phyloP scores from a whole-genome alignment of 192 early-diverging fungal species.

The Gamsiella multidivaricata region DNA sequence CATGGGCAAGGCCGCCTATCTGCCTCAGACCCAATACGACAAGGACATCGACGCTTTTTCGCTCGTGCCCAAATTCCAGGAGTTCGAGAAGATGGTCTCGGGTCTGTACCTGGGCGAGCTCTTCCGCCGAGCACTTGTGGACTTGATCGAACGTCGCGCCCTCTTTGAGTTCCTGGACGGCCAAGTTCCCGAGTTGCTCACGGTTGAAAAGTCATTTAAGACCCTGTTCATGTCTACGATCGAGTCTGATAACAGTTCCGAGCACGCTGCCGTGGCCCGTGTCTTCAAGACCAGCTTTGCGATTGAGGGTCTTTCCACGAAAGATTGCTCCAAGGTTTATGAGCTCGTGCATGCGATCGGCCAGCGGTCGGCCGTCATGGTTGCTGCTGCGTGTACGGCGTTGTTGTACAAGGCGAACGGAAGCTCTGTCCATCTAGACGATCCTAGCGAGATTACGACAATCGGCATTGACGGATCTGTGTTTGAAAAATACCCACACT shows the following conservation, averaged over 20 bases:
- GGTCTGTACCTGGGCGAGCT: slow-evolving; percentile 96
- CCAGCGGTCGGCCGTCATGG: slow-evolving; percentile 81
- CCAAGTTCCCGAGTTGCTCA: slow-evolving; percentile 66
- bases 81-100: slow-evolving; percentile 97
- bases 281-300: slow-evolving; percentile 71
- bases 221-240: slow-evolving; percentile 73
- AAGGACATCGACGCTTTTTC: slow-evolving; percentile 81
- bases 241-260: slow-evolving; percentile 71
- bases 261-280: slow-evolving; percentile 67
- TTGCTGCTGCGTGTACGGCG: slow-evolving; percentile 83
- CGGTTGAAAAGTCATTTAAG: slow-evolving; percentile 83
- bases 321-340: slow-evolving; percentile 76
- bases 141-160: slow-evolving; percentile 82
- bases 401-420: slow-evolving; percentile 62
- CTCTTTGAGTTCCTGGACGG: slow-evolving; percentile 79
- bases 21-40: slow-evolving; percentile 92
- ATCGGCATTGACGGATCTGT: slow-evolving; percentile 93
- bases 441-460: slow-evolving; percentile 63
- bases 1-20: slow-evolving; percentile 75
- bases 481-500: slow-evolving; percentile 91
- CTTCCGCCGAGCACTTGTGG: slow-evolving; percentile 79
- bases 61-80: slow-evolving; percentile 85
- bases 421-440: slow-evolving; percentile 58
- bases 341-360: slow-evolving; percentile 67
- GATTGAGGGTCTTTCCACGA: slow-evolving; percentile 65